Evolutionary conservation across 1,284 basidiomycete genomes (phyloP).

Genomic region (Ceratobasidium sp.): DNA sequence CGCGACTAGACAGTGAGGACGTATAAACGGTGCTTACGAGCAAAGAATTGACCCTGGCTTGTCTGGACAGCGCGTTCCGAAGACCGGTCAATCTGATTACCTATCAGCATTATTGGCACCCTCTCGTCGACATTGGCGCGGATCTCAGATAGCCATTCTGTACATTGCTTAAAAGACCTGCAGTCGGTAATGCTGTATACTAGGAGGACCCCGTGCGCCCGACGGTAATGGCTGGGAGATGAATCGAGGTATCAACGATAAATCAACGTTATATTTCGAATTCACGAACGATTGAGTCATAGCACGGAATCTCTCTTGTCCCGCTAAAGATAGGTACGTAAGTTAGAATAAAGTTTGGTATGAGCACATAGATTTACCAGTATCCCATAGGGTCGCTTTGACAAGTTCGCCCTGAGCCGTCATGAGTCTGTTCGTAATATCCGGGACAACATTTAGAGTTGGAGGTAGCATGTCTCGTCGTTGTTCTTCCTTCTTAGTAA

Average conservation of each 20-base stretch:
- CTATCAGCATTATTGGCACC: slow-evolving; percentile 24
- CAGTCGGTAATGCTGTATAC: slow-evolving; percentile 22
- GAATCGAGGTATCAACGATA: not conserved
- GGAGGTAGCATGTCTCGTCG: not conserved
- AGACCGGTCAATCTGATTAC: slow-evolving; percentile 24
- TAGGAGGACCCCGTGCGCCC: slow-evolving; percentile 10
- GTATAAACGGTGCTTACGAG: slow-evolving; percentile 4
- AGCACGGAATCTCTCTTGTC: slow-evolving; percentile 20
- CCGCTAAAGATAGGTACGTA: not conserved
- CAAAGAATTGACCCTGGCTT: slow-evolving; percentile 11
- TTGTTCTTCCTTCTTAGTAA: slow-evolving; percentile 15
- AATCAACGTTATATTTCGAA: not conserved
- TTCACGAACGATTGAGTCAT: slow-evolving; percentile 16
- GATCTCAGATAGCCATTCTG: slow-evolving; percentile 24
- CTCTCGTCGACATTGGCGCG: slow-evolving; percentile 29
- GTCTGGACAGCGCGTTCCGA: slow-evolving; percentile 10
- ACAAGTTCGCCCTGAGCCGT: slow-evolving; percentile 30
- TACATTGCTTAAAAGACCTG: not conserved
- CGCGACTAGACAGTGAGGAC: too few relatives aligned
- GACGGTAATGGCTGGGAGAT: slow-evolving; percentile 8
- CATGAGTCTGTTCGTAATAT: slow-evolving; percentile 19
- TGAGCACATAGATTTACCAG: not conserved
- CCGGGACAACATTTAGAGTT: not conserved
- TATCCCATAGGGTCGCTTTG: slow-evolving; percentile 25
- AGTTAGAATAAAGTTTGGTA: not conserved